Base-by-base conservation (phyloP, 331 rosid species). In the Malus hybrid region DNA sequence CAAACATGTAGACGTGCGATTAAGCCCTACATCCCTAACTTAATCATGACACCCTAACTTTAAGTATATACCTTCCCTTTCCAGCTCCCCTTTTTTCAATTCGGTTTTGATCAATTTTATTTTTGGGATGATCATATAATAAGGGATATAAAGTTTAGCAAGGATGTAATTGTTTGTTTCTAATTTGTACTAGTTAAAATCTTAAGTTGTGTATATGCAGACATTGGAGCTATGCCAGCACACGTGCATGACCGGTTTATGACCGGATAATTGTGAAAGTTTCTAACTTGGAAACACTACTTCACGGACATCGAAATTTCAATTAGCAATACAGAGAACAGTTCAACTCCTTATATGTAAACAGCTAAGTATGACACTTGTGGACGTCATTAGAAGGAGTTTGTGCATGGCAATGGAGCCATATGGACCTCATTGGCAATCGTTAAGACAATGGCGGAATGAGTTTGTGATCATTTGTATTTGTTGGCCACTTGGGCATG, bases 1-100 rank as follows among this genome's bases (percentile, higher is more conserved):
- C 90, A 80, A 87, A 85, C 94, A 87, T 87, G 87, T 83, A 83
- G 90, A 82, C 86, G 85, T 76, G 84, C 46, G 56, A 57, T 77
- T 14, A 50, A 80, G 75, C 70, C 91, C 93, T 85, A 83, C 88
- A 55, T 56, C 65, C 85, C 80, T 71, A 80, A 61, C 79, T 72
- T 79, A 85, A 83, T 90, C 71, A 86, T 88, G 84, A 89, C 91
- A 72, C 84, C 80, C 74, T 70, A 76, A 77, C 79, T 62, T 28
- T n/a, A 59, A 48, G 29, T 18, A 64, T 16, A 62, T 55, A 2
- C 29, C 18, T 36, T 15, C 4, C 3, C 81, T 74, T 75, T 79
- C 86, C 79, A 76, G 77, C 42, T 20, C 57, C 42, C n/a, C 9
- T 34, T 57, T 57, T 57, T 57, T 57, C 6, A 19, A 20, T 10